Evolutionary conservation across 176 grass and related monocot genomes (phyloP).

Genomic region (Musa troglodytarum): DNA sequence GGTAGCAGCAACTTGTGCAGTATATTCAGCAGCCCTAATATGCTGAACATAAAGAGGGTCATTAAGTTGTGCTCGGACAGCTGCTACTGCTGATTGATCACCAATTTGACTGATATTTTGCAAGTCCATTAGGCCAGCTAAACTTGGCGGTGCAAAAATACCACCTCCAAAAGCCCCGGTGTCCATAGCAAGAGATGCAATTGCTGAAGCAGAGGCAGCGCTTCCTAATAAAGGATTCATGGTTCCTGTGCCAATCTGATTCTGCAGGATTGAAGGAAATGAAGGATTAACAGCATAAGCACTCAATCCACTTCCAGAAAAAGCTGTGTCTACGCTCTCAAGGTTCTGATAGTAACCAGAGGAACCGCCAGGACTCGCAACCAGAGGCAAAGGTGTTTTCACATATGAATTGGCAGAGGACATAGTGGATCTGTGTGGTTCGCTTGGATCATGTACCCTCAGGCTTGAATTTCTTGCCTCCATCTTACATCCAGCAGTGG

Average conservation of each 20-base stretch:
- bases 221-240: constrained; percentile 46
- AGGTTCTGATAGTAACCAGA: constrained; percentile 61
- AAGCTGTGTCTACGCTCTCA: constrained; percentile 44
- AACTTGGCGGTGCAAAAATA: constrained; percentile 45
- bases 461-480: constrained; percentile 38
- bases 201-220: constrained; percentile 39
- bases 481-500: constrained; percentile 28
- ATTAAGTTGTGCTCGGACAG: constrained; percentile 40
- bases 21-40: constrained; percentile 58
- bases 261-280: constrained; percentile 48
- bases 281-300: constrained; percentile 41
- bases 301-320: constrained; percentile 48
- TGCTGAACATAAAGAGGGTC: constrained; percentile 71
- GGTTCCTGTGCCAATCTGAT: constrained; percentile 35
- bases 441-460: constrained; percentile 28
- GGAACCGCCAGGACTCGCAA: constrained; percentile 55
- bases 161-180: constrained; percentile 34
- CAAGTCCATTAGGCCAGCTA: constrained; percentile 44
- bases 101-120: constrained; percentile 38
- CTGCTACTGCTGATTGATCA: constrained; percentile 36
- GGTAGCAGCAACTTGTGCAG: constrained; percentile 40
- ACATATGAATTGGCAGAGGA: constrained; percentile 44
- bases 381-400: constrained; percentile 51
- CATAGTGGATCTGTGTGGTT: constrained; percentile 34
- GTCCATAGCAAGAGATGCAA: constrained; percentile 35